These are phyloP conservation scores for Croton laevigatus DNA, from an alignment of 441 rosid species.

Conservation along the genomic window DNA sequence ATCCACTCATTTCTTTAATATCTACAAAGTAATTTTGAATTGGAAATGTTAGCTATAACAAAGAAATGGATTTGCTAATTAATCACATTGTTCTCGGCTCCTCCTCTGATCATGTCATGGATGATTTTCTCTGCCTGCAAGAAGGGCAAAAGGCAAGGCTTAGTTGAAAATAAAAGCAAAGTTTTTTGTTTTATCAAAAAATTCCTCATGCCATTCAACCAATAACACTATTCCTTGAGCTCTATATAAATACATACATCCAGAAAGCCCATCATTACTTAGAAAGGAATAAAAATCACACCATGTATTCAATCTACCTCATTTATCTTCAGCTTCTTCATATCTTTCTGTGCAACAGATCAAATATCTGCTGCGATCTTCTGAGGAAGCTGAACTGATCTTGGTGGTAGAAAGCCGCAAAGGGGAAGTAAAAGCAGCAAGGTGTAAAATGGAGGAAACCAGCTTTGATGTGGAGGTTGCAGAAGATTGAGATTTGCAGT, in stretches of 20 bases:
- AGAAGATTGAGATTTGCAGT: too few relatives aligned
- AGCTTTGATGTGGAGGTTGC: too few relatives aligned
- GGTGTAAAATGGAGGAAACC: too few relatives aligned
- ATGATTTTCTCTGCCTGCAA: conserved; percentile 88
- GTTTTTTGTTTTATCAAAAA: not conserved
- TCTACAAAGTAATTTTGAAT: conserved; percentile 42
- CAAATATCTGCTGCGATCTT: too few relatives aligned
- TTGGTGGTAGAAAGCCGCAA: too few relatives aligned
- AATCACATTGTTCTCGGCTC: conserved; percentile 73
- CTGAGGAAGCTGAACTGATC: too few relatives aligned
- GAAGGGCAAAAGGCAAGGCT: conserved; percentile 9
- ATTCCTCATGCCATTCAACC: not conserved
- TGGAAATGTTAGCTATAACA: not conserved
- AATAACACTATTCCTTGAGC: too few relatives aligned
- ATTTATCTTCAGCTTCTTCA: conserved; percentile 67
- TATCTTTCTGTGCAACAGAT: too few relatives aligned
- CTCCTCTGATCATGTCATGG: conserved; percentile 90
- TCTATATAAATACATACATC: too few relatives aligned
- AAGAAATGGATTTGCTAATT: not conserved
- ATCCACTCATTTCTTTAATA: conserved; percentile 71
- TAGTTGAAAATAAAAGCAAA: conserved; percentile 1
- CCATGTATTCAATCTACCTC: conserved; percentile 82
- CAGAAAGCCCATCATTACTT: not conserved
- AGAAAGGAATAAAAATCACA: conserved; percentile 25
- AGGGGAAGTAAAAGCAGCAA: too few relatives aligned